phyloP scores from a whole-genome alignment of 371 early-diverging fungal species.

The Mucor plumbeus region DNA sequence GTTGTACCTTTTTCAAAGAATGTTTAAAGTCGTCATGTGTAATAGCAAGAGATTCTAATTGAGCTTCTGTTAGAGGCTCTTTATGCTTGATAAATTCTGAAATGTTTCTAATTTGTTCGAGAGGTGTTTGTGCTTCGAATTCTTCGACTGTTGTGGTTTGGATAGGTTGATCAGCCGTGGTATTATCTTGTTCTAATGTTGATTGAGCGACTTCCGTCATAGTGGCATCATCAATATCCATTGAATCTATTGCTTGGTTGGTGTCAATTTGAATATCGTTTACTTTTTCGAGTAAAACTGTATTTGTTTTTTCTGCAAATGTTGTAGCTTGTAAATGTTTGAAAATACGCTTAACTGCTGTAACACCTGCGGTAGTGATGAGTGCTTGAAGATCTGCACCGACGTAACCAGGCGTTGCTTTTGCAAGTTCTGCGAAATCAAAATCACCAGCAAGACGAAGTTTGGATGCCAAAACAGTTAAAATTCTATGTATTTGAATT shows the following conservation, averaged over 20 bases:
- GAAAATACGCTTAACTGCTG: conserved; percentile 94
- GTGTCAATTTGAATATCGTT: conserved; percentile 14
- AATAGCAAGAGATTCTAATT: conserved; percentile 87
- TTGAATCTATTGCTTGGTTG: conserved; percentile 8
- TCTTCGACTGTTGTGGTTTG: conserved; percentile 54
- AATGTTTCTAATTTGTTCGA: conserved; percentile 71
- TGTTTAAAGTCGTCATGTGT: conserved; percentile 89
- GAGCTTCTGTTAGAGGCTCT: conserved; percentile 76
- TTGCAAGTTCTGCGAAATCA: conserved; percentile 89
- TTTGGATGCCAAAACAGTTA: conserved; percentile 89
- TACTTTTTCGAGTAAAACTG: not conserved
- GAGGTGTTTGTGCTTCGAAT: conserved; percentile 60
- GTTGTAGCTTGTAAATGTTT: conserved; percentile 59
- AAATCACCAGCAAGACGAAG: conserved; percentile 87
- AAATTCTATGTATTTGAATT: conserved; percentile 64
- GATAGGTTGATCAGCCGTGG: conserved; percentile 26
- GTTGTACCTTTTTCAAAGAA: conserved; percentile 94
- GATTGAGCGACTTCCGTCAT: not conserved
- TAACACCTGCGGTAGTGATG: conserved; percentile 96
- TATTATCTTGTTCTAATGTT: not conserved
- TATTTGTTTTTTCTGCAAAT: conserved; percentile 7
- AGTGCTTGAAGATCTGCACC: conserved; percentile 98
- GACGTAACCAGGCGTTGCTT: conserved; percentile 98
- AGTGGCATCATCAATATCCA: conserved; percentile 50
- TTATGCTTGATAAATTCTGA: conserved; percentile 77